phyloP scores from a whole-genome alignment of 768 basidiomycete species.

The Auricularia sp. region DNA sequence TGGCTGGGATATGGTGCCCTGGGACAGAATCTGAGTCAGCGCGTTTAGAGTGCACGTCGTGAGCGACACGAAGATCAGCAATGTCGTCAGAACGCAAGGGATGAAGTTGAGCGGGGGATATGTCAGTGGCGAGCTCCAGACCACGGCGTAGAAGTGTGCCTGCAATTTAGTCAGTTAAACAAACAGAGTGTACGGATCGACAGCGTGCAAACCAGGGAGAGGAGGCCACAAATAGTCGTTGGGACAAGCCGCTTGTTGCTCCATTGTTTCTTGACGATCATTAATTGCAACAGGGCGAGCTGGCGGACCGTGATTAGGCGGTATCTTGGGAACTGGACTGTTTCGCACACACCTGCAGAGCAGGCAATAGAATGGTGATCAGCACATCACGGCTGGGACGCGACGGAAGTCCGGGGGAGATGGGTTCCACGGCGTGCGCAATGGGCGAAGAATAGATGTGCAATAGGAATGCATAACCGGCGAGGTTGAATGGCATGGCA shows the following conservation, averaged over 20 bases:
- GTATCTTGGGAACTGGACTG: constrained; percentile 10
- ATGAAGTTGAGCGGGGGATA: constrained; percentile 70
- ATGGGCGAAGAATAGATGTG: constrained; percentile 64
- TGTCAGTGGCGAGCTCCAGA: constrained; percentile 35
- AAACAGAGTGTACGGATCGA: not conserved
- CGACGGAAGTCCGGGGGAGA: constrained; percentile 36
- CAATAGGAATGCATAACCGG: constrained; percentile 68
- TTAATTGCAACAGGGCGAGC: constrained; percentile 53
- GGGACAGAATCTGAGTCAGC: constrained; percentile 55
- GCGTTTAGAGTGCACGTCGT: constrained; percentile 53
- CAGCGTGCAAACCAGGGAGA: constrained; percentile 33
- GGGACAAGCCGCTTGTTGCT: constrained; percentile 63
- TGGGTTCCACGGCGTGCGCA: constrained; percentile 34
- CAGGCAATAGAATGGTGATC: constrained; percentile 62
- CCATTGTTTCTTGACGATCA: constrained; percentile 55
- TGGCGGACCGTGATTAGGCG: constrained; percentile 15
- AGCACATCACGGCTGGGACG: constrained; percentile 65
- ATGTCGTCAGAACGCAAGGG: constrained; percentile 61
- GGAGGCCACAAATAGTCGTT: constrained; percentile 48
- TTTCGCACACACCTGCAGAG: constrained; percentile 46
- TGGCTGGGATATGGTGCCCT: constrained; percentile 48
- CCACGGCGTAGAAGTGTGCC: constrained; percentile 56
- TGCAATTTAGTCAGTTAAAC: not conserved
- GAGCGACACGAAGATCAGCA: constrained; percentile 45
- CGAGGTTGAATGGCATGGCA: constrained; percentile 28